These are phyloP conservation scores for Ensete ventricosum DNA, from an alignment of 176 grass and related monocot genomes.

Conservation along the genomic window DNA sequence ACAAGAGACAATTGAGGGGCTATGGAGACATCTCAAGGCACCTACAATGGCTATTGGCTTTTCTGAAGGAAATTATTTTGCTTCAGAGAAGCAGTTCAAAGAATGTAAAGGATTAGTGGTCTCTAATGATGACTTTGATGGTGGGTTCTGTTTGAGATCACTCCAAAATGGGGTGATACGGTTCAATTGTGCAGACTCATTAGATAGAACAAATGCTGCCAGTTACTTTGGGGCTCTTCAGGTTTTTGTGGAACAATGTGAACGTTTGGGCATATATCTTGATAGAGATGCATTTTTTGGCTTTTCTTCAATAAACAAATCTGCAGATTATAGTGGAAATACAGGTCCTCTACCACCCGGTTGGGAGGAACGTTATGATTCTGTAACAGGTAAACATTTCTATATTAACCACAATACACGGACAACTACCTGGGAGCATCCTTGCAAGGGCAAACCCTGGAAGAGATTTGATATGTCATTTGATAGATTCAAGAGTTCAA, in stretches of 20 bases:
- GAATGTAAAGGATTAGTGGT: conserved; percentile 73
- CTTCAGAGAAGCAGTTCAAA: conserved; percentile 49
- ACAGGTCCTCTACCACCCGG: conserved; percentile 58
- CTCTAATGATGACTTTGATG: conserved; percentile 44
- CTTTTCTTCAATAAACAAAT: conserved; percentile 40
- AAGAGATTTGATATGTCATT: conserved; percentile 99
- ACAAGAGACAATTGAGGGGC: conserved; percentile 70
- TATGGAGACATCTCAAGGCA: conserved; percentile 80
- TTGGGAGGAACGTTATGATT: conserved; percentile 92
- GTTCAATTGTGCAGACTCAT: conserved; percentile 99
- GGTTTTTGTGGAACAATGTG: conserved; percentile 98
- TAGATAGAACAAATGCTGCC: conserved; percentile 96
- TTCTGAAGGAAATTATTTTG: conserved; percentile 82
- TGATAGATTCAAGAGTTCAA: conserved; percentile 85
- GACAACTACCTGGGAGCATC: conserved; percentile 85
- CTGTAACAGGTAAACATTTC: conserved; percentile 82
- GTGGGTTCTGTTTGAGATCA: conserved; percentile 63
- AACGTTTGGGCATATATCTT: conserved; percentile 57
- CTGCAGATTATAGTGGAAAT: conserved; percentile 44
- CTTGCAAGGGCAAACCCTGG: conserved; percentile 77
- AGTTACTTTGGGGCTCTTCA: conserved; percentile 98
- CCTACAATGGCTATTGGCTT: conserved; percentile 81
- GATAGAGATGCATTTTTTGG: conserved; percentile 64
- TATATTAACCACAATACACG: conserved; percentile 94
- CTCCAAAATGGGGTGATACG: conserved; percentile 93